Evolutionary conservation across 768 basidiomycete genomes (phyloP).

Genomic region (Russula foetens): DNA sequence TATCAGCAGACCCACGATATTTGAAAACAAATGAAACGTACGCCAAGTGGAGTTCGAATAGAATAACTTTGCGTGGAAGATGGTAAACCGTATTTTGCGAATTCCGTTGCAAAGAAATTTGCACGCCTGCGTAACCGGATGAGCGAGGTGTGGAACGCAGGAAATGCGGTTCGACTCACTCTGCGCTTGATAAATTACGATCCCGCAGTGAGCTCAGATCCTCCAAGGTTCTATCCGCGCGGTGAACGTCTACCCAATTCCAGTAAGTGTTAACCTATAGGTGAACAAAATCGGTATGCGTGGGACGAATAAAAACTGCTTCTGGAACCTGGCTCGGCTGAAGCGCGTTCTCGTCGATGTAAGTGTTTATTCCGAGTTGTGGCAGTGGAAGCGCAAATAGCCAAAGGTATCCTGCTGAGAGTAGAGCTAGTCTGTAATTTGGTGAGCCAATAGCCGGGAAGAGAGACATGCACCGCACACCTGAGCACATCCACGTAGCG

Average conservation of each 20-base stretch:
- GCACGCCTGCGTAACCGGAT: constrained; percentile 47
- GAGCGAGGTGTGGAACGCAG: not conserved
- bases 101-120: constrained; percentile 49
- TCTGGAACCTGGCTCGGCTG: constrained; percentile 77
- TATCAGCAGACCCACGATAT: constrained; percentile 1
- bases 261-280: constrained; percentile 83
- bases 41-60: constrained; percentile 44
- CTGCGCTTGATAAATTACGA: constrained; percentile 54
- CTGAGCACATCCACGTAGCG: constrained; percentile 9
- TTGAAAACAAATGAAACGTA: constrained; percentile 27
- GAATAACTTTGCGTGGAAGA: constrained; percentile 62
- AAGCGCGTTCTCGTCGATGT: constrained; percentile 93
- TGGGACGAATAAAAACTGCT: not conserved
- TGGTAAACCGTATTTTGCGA: constrained; percentile 65
- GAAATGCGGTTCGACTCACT: constrained; percentile 43
- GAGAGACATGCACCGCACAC: constrained; percentile 6
- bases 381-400: constrained; percentile 67
- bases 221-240: constrained; percentile 73
- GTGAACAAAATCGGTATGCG: not conserved
- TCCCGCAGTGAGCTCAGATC: constrained; percentile 57
- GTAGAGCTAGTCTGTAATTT: constrained; percentile 42
- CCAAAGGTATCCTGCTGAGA: constrained; percentile 72
- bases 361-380: constrained; percentile 56
- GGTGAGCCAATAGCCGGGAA: constrained; percentile 3
- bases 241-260: constrained; percentile 85